A percentile compares a stretch with the other conserved stretches of the same genome.
These are phyloP conservation scores for Lichtheimia corymbifera DNA, from an alignment of 371 early-diverging fungal genomes.

Conservation along the genomic window DNA sequence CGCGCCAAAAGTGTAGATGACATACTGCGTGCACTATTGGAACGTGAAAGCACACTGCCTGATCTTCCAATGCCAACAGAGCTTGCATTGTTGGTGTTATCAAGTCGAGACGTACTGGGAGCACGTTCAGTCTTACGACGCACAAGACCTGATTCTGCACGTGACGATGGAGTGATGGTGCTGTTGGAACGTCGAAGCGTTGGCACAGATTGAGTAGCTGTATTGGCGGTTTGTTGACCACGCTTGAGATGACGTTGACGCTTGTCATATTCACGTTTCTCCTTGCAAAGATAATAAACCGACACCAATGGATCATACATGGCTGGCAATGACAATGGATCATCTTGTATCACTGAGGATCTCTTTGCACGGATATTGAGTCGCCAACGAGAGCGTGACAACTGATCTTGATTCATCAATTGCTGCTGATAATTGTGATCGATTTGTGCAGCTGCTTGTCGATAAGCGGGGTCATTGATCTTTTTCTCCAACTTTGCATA, in stretches of 20 bases:
- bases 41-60: constrained; percentile 9
- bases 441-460: constrained; percentile 33
- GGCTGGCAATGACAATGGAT: constrained; percentile 37
- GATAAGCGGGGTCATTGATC: constrained; percentile 30
- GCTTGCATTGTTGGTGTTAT: background rate
- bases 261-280: constrained; percentile 50
- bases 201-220: constrained; percentile 13
- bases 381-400: constrained; percentile 18
- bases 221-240: constrained; percentile 15
- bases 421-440: constrained; percentile 24
- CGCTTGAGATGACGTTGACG: constrained; percentile 22
- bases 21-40: constrained; percentile 7
- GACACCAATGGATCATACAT: constrained; percentile 74
- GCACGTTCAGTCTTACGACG: constrained; percentile 24
- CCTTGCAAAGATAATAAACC: constrained; percentile 85
- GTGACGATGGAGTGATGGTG: constrained; percentile 7
- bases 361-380: constrained; percentile 14
- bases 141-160: constrained; percentile 5
- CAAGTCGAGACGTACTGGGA: constrained; percentile 8
- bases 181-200: constrained; percentile 21
- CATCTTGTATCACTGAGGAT: constrained; percentile 22
- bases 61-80: constrained; percentile 6
- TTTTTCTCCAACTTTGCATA: constrained; percentile 24
- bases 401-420: constrained; percentile 5
- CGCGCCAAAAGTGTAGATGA: constrained; percentile 15